Evolutionary conservation across 2,329 filamentous ascomycete genomes (phyloP), one percentile per base, ranked within the genome.

Genomic region (Parastagonospora nodorum): DNA sequence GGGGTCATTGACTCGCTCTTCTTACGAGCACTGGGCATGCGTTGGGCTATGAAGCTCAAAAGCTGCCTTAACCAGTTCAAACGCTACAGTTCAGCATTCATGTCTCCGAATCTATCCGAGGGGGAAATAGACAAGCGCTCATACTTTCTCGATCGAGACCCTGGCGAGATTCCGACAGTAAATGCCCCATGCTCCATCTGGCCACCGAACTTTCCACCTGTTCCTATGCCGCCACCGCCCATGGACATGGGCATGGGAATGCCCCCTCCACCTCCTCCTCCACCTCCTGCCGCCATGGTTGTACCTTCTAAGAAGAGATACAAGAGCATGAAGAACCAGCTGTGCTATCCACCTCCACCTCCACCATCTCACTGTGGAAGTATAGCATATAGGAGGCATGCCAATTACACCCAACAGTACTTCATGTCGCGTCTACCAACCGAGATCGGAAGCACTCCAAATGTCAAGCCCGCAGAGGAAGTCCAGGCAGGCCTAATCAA

Each of bases 1-100:
- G 61, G 63, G 15, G 50, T 71, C 5, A 50, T 68, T 15, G 67
- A 70, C 31, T 60, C 61, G 54, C 37, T 72, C 0, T 68, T 66
- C 42, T 51, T 69, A 5, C 64, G 67, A 36, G 53, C 42, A n/a
- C 36, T 58, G 8, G 65, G 65, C 0, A 50, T 58, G 1, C 42
- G 57, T 2, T 71, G 64, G 63, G 51, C 58, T 8, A 49, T 51
- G 9, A 60, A 56, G 29, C 52, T 72, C 8, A 66, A 60, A 24
- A 50, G 43, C 2, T 45, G 42, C 19, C 30, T 68, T 2, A 40
- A 15, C 1, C 29, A 53, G 1, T 50, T 56, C 9, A 15, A 57
- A 8, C 29, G 19, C 1, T 30, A 40, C 5, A 33, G 35, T 9
- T 12, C 8, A 2, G 11, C 53, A 4, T 62, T 61, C 42, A 38